Conservation (phyloP, 805 yeast species). For the Lipomyces oligophaga region DNA sequence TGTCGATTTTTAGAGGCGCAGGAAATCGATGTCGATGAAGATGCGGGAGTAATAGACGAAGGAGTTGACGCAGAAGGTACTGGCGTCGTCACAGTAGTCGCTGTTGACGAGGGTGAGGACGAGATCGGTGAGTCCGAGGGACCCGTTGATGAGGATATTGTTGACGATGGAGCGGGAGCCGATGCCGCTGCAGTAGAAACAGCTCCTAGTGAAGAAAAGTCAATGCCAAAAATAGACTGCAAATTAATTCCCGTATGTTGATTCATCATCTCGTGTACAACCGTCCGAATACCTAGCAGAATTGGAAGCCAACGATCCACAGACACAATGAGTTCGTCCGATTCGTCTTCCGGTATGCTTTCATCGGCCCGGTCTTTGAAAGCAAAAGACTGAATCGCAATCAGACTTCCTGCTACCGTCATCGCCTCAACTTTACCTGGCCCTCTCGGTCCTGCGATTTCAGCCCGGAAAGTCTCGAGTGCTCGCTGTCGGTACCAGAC, state of each 20-base stretch:
- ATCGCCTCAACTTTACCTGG: slow-evolving; percentile 21
- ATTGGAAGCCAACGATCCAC: slow-evolving; percentile 28
- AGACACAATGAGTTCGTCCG: slow-evolving; percentile 9
- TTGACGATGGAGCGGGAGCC: background rate
- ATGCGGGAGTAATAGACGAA: background rate
- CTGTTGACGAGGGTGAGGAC: too few species aligned
- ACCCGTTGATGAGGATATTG: too few species aligned
- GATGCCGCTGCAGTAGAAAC: slow-evolving; percentile 8
- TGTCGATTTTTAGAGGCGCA: background rate
- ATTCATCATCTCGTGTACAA: slow-evolving; percentile 25
- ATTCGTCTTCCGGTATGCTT: background rate
- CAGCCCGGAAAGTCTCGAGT: slow-evolving; percentile 28
- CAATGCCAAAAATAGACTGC: slow-evolving; percentile 24
- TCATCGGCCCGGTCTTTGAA: slow-evolving; percentile 18
- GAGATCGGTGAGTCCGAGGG: background rate
- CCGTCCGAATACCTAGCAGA: slow-evolving; percentile 24
- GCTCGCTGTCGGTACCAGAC: slow-evolving; percentile 28
- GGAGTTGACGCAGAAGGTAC: background rate
- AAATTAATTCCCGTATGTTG: slow-evolving; percentile 21
- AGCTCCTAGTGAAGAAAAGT: slow-evolving; percentile 13
- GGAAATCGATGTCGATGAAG: background rate
- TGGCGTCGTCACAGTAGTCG: background rate
- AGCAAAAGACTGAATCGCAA: slow-evolving; percentile 29
- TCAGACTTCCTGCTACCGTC: slow-evolving; percentile 27
- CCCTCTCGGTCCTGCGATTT: slow-evolving; percentile 22